Base-by-base conservation (phyloP, 108 stramenopile species). In the Skeletonema grethae region DNA sequence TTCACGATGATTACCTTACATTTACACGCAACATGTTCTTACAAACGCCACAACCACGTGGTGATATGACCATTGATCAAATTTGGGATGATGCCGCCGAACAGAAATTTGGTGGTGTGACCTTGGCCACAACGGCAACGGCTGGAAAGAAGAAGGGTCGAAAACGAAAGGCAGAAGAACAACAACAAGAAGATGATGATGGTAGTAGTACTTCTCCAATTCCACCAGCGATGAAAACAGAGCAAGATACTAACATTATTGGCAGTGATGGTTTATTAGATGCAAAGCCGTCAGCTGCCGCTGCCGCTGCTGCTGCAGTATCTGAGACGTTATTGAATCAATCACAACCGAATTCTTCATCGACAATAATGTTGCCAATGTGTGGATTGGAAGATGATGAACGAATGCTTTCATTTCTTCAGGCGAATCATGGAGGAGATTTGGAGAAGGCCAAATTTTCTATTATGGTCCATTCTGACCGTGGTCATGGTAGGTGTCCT, bases 371-470 rank as follows among this genome's bases (percentile, higher is more conserved):
- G 32, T 35, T 72, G 38, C 78, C 78, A 16, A 39, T 79, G 7
- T 79, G 78, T 48, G 78, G 78, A 20, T 29, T 79, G 66, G 78
- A 79, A 56, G 78, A 72, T 35, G 78, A 79, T 67, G 78, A 79
- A 57, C 71, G 63, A 28, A 72, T 72, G 66, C 71, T 79, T 22
- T 59, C 66, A 28, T 79, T 67, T 30, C 67, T 79, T 34, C 67
- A 68, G 34, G 50, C 78, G 9, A 69, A 39, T 41, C 55, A 72
- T 59, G 63, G 59, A 28, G 71, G 71, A 31, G 78, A 79, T 58
- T 46, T 67, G 50, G 71, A 63, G 22, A 79, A 35, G 46, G 71
- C 78, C 35, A 79, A 79, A 30, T 66, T 79, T 56, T 68, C 78
- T 55, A 70, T 66, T 2, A 72, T 79, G 71, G 71, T 79, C 28